Evolutionary conservation across 345 rosid genomes (phyloP), one percentile per base, ranked within the genome.

Genomic region (Sonneratia caseolaris): DNA sequence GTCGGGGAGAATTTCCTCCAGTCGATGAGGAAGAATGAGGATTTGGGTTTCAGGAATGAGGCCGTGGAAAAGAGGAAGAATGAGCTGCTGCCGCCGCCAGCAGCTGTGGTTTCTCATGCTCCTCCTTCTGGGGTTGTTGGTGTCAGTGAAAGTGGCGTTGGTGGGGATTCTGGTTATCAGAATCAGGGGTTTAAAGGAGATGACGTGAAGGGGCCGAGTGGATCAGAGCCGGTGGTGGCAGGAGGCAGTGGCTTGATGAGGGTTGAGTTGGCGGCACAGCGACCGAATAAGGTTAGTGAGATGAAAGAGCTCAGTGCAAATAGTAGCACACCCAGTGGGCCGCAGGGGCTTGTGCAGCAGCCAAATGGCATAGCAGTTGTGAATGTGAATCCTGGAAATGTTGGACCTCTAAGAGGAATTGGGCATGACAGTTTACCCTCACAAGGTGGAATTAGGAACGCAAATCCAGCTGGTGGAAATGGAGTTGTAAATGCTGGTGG

Each of bases 1-100:
- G 90, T 91, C 4, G 91, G 96, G 47, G 93, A 88, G 82, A 87
- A 85, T 40, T 91, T 91, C 81, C 82, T 86, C 56, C 93, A 89
- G 80, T 76, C 86, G 66, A 37, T 82, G 76, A 79, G 75, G 73
- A 85, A 85, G 81, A 86, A 75, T 72, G 89, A 88, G 68, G 85
- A 80, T 53, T 49, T 37, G 48, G 84, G 81, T 71, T 78, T 81
- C 38, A 77, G 73, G 53, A 76, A 71, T 68, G 82, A 78, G 49
- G 83, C 37, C n/a, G 77, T 56, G 37, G 73, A 51, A 56, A 76
- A 68, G 70, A 68, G 37, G 53, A 68, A 35, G 70, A 68, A 76
- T 61, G 84, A 77, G 69, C 71, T 80, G 12, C 75, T 64, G 42
- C 62, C 72, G n/a, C 36, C 24, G 5, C 49, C 51, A 12, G 47